Conservation (phyloP, 129 eudicot genomes). For the Gnaphalium uliginosum region DNA sequence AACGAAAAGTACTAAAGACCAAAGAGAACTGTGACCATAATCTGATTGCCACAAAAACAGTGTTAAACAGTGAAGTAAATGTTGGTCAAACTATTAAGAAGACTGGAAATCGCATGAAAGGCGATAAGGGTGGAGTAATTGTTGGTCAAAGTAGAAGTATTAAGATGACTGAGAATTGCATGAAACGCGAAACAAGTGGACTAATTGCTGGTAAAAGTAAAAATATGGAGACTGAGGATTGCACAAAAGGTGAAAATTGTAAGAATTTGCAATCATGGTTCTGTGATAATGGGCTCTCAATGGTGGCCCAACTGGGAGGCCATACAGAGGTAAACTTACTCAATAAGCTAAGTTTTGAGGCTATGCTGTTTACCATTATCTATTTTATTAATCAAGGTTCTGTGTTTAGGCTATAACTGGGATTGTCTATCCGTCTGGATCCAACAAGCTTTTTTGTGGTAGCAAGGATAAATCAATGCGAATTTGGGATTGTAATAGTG, state of each 20-base stretch:
- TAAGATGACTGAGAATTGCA: neutral
- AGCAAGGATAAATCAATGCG: slow-evolving; percentile 63
- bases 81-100: slow-evolving; percentile 8
- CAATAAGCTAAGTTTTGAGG: neutral
- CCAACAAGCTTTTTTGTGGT: slow-evolving; percentile 48
- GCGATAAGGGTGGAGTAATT: neutral
- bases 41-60: slow-evolving; percentile 3
- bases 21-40: neutral
- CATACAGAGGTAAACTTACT: slow-evolving; percentile 50
- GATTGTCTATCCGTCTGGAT: slow-evolving; percentile 53
- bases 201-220: slow-evolving; percentile 2
- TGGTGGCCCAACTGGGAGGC: slow-evolving; percentile 58
- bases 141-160: neutral
- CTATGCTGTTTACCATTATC: neutral
- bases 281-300: slow-evolving; percentile 54
- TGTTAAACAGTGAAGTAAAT: neutral
- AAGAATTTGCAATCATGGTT: slow-evolving; percentile 50
- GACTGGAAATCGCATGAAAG: neutral
- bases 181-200: slow-evolving; percentile 10
- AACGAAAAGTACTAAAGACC: neutral
- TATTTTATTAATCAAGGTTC: neutral
- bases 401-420: slow-evolving; percentile 53
- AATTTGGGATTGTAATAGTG: slow-evolving; percentile 71
- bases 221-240: neutral
- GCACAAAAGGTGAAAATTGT: slow-evolving; percentile 1